Evolutionary conservation across 768 basidiomycete species (phyloP), one percentile per base, ranked within the genome.

Genomic region (Paxillus involutus): DNA sequence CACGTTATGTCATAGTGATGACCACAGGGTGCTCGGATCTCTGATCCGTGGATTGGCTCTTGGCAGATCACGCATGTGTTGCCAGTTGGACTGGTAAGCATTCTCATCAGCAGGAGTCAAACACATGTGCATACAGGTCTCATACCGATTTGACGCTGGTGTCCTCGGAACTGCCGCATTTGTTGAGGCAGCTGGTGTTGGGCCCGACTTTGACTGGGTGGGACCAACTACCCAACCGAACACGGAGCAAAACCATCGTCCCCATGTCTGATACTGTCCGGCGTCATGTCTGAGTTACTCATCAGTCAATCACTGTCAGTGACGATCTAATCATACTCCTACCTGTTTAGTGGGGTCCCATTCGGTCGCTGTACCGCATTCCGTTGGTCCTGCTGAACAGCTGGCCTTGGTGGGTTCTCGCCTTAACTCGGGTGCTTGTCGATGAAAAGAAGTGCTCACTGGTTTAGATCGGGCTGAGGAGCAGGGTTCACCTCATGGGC

Each of bases 1-100:
- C 76, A 77, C n/a, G 1, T 59, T 11, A 57, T 52, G 48, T 74
- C 74, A 51, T 74, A 75, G 52, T 57, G 57, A 54, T 77, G 72
- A 24, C 67, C 64, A 47, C 75, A 77, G 1, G 68, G 68, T 0
- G 68, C 66, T 6, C 58, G 64, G 6, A 73, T 24, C 52, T 66
- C 66, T 1, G 36, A 39, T 19, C 61, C 64, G 13, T 35, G 26
- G 24, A 73, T 75, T 1, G 62, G 55, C 33, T 76, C 74, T 39
- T 60, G 63, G 49, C 74, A 75, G 14, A 71, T 58, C 16, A 73
- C 67, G 56, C 74, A 75, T 16, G 64, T 57, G 35, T 73, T 65
- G 41, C 68, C 66, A 29, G 66, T 67, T 26, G 47, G 56, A 41
- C 59, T 59, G 30, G 2, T 16, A 32, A 9, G 9, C 24, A 16